phyloP scores from a whole-genome alignment of 495 filamentous ascomycete species.

The Aspergillus panamensis region DNA sequence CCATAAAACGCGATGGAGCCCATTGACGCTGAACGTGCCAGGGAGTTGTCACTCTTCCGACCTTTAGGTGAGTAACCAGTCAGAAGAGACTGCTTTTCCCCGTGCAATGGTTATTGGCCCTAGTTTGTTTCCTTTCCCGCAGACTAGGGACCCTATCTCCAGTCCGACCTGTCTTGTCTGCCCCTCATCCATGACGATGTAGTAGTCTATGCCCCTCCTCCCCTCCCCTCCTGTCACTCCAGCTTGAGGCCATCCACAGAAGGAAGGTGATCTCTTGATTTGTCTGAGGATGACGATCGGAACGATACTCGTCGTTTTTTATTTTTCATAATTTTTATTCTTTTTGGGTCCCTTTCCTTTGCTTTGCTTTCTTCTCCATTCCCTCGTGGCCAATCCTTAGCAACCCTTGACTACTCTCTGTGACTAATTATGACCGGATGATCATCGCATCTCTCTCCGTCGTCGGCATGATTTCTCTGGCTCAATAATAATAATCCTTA shows the following conservation, averaged over 20 bases:
- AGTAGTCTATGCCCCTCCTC: slow-evolving; percentile 1
- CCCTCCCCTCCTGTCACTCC: neutral
- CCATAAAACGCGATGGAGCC: slow-evolving; percentile 29
- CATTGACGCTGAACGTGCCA: slow-evolving; percentile 45
- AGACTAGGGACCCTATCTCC: slow-evolving; percentile 5
- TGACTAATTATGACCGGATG: slow-evolving; percentile 17
- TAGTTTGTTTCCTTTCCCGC: slow-evolving; percentile 10
- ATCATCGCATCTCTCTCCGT: slow-evolving; percentile 1
- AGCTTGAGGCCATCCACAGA: slow-evolving; percentile 9
- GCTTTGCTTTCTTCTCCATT: neutral
- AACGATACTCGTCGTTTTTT: neutral
- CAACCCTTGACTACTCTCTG: slow-evolving; percentile 13
- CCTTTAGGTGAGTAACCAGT: slow-evolving; percentile 49
- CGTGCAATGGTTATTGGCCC: slow-evolving; percentile 44
- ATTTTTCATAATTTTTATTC: slow-evolving; percentile 5
- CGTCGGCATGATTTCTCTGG: slow-evolving; percentile 15
- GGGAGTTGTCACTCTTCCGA: slow-evolving; percentile 46
- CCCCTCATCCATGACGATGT: slow-evolving; percentile 19
- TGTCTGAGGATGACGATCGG: neutral
- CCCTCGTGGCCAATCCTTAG: slow-evolving; percentile 11
- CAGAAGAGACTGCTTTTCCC: slow-evolving; percentile 29
- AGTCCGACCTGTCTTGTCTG: neutral
- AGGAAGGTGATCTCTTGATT: neutral
- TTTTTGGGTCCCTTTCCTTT: neutral
- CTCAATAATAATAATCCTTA: slow-evolving; percentile 12